Evolutionary conservation across 2,329 filamentous ascomycete species (phyloP), one percentile per base, ranked within the genome.

Genomic region (Trichoderma simmonsii): DNA sequence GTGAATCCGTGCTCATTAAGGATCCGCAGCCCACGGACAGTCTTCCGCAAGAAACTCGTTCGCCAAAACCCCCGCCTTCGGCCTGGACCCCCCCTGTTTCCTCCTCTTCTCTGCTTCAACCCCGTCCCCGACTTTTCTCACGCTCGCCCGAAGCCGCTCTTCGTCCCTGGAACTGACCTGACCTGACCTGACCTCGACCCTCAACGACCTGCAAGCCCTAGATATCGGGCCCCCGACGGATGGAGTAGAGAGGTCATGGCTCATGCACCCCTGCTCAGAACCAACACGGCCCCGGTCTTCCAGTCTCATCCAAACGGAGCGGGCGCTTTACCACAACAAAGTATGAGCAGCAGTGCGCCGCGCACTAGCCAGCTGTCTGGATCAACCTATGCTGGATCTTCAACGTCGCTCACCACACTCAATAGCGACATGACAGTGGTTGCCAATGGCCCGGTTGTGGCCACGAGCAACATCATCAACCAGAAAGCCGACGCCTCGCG

Each of bases 381-480:
- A 81, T 86, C 88, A 73, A 89, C 88, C 66, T 86, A 85, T 78
- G 83, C 85, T 78, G 84, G 85, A 75, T 87, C 86, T 18, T 85
- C 84, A 43, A 83, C 86, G 60, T 89, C 87, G 15, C 79, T 89
- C 59, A 82, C 80, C 73, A 86, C 87, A 3, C 80, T 89, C 62
- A 79, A 82, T 59, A 86, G 81, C 76, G 78, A 82, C 14, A 77
- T 83, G 32, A 86, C 86, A 36, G 76, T 83, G 32, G 79, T 82
- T 73, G 83, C 86, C 61, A 88, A 82, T 73, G 82, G 90, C 60
- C 89, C 89, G 73, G 88, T 95, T 73, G 85, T 93, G 77, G 92
- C 94, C 73, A 94, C 92, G 73, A 89, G 93, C 81, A 98, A 97
- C 82, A 97, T 99, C 81, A 97, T 99, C 86, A 99, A 99, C 83